Evolutionary conservation across 208 protist genomes (phyloP).

Genomic region (Trypanosoma theileri): DNA sequence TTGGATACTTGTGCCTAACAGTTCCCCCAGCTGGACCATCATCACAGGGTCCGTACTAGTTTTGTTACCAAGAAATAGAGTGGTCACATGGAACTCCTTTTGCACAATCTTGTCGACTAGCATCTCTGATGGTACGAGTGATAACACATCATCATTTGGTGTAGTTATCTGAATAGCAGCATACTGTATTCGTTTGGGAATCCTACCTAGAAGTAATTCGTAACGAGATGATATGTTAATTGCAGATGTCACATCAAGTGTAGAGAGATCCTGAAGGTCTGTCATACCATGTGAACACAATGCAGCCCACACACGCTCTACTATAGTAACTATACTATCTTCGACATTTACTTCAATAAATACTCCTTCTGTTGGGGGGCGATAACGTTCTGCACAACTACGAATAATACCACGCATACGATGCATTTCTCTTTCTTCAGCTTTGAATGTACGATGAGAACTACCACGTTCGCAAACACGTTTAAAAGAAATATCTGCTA

Average conservation of each 20-base stretch:
- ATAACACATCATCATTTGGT: conserved; percentile 20
- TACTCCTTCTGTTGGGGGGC: conserved; percentile 29
- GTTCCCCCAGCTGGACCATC: conserved; percentile 45
- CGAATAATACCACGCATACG: conserved; percentile 49
- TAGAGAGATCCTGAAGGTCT: conserved; percentile 41
- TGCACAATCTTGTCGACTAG: conserved; percentile 23
- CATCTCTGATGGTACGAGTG: conserved; percentile 11
- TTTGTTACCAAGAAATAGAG: conserved; percentile 22
- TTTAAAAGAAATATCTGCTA: conserved; percentile 59
- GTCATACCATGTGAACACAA: conserved; percentile 36
- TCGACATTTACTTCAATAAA: conserved; percentile 56
- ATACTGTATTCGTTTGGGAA: conserved; percentile 33
- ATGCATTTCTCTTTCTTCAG: conserved; percentile 4
- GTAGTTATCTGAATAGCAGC: conserved; percentile 40
- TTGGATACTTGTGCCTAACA: conserved; percentile 31
- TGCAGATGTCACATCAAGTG: conserved; percentile 39
- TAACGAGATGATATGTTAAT: conserved; percentile 38
- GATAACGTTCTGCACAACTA: conserved; percentile 36
- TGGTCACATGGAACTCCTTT: conserved; percentile 14
- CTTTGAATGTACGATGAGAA: conserved; percentile 59
- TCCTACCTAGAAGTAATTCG: conserved; percentile 42
- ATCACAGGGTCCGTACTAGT: conserved; percentile 46
- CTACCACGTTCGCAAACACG: conserved; percentile 52
- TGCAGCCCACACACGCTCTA: conserved; percentile 44
- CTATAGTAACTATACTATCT: conserved; percentile 21